Percentiles rank a stretch among this genome's conserved stretches.
These are phyloP conservation scores for Sonneratia caseolaris DNA, from an alignment of 345 rosid species.

Conservation along the genomic window DNA sequence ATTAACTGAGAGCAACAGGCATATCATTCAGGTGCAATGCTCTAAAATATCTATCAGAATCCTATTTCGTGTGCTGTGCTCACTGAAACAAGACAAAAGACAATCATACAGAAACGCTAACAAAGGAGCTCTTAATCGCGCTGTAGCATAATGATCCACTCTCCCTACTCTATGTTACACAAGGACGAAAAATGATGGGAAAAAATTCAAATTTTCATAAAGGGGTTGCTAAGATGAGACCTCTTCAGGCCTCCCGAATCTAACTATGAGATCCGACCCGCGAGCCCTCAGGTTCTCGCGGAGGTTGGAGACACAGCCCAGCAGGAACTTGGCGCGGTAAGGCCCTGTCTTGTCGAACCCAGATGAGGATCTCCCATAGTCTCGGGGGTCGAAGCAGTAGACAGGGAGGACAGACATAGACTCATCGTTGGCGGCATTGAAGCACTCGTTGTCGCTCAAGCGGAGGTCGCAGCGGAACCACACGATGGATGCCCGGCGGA, in stretches of 20 bases:
- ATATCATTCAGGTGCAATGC: too few species aligned
- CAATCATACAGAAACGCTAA: too few species aligned
- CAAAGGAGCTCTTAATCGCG: too few species aligned
- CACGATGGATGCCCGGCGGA: conserved; percentile 72
- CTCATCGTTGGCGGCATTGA: conserved; percentile 64
- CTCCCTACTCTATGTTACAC: too few species aligned
- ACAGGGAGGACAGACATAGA: conserved; percentile 78
- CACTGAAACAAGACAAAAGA: too few species aligned
- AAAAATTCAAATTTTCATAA: not conserved
- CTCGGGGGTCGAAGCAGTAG: conserved; percentile 88
- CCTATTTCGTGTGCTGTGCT: too few species aligned
- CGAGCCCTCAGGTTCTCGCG: conserved; percentile 68
- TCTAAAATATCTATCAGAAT: too few species aligned
- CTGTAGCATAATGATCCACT: too few species aligned
- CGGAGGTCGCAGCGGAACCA: conserved; percentile 96
- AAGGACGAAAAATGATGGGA: not conserved
- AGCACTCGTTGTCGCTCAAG: conserved; percentile 76
- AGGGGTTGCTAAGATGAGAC: conserved; percentile 12
- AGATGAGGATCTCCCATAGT: conserved; percentile 79
- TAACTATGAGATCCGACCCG: conserved; percentile 84
- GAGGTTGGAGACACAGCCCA: conserved; percentile 72
- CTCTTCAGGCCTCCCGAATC: conserved; percentile 69
- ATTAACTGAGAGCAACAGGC: not conserved
- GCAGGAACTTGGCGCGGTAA: conserved; percentile 64
- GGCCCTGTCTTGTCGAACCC: conserved; percentile 93